Conservation (phyloP, 2,329 filamentous ascomycete species). For the Pseudogymnoascus sp. region DNA sequence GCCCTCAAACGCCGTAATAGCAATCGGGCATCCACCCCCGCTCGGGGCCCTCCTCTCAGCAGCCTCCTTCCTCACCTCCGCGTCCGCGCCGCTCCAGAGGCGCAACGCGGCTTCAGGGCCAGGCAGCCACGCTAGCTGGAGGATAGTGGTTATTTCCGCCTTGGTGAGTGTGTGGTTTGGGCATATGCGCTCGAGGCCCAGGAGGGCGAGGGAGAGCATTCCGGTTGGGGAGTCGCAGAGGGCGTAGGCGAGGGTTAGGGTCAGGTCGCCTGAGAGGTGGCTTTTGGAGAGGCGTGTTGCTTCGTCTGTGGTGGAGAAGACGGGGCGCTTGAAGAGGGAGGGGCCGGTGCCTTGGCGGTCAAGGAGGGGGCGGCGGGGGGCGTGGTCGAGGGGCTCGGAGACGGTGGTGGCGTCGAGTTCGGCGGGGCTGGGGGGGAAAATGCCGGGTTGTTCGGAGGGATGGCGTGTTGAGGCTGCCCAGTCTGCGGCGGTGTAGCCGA, state of each 20-base stretch:
- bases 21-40: not conserved
- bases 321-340: conserved; percentile 17
- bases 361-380: not conserved
- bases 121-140: conserved; percentile 56
- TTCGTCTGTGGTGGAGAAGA: conserved; percentile 14
- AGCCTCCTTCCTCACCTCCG: conserved; percentile 13
- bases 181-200: conserved; percentile 35
- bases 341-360: not conserved
- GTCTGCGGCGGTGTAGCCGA: conserved; percentile 45
- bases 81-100: conserved; percentile 37
- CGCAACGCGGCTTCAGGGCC: conserved; percentile 53
- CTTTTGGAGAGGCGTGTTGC: conserved; percentile 9
- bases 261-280: conserved; percentile 38
- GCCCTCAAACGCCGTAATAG: not conserved
- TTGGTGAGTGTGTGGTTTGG: conserved; percentile 35
- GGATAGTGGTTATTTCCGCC: conserved; percentile 50
- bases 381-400: not conserved
- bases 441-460: not conserved
- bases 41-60: not conserved
- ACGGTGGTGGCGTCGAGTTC: not conserved
- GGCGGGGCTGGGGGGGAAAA: not conserved
- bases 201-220: conserved; percentile 45
- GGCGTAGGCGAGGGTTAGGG: conserved; percentile 44
- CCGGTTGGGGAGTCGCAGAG: conserved; percentile 54
- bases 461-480: not conserved